These are phyloP conservation scores for Jatropha multifida DNA, from an alignment of 441 rosid genomes.

Conservation along the genomic window DNA sequence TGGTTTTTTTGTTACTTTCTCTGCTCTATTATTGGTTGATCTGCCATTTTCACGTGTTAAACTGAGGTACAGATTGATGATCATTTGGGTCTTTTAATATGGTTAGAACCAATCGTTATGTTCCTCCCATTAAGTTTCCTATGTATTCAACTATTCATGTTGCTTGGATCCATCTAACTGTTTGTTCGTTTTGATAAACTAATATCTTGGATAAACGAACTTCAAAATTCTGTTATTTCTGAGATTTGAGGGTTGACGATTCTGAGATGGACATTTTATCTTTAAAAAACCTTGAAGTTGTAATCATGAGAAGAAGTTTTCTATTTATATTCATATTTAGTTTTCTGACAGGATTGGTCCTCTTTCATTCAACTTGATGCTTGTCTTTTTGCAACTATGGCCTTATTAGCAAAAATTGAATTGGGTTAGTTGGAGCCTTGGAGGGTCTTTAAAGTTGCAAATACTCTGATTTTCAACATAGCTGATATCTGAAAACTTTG, in stretches of 20 bases:
- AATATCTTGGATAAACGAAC: not conserved
- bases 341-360: not conserved
- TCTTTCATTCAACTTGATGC: not conserved
- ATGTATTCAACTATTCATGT: not conserved
- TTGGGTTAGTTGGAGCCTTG: not conserved
- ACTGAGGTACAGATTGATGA: not conserved
- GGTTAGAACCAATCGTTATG: not conserved
- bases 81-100: not conserved
- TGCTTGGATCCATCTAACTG: not conserved
- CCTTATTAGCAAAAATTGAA: not conserved
- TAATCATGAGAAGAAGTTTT: slow-evolving; percentile 5
- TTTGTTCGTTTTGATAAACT: not conserved
- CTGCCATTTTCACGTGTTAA: not conserved
- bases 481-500: not conserved
- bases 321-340: not conserved
- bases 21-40: not conserved
- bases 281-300: not conserved
- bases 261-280: not conserved
- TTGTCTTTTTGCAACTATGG: not conserved
- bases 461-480: not conserved
- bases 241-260: not conserved
- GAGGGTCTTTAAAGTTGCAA: not conserved
- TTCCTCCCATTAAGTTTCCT: too few species aligned
- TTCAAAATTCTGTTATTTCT: not conserved
- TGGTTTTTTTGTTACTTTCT: not conserved